Base-by-base conservation (phyloP, 1,284 basidiomycete species). In the Irpex lacteus region DNA sequence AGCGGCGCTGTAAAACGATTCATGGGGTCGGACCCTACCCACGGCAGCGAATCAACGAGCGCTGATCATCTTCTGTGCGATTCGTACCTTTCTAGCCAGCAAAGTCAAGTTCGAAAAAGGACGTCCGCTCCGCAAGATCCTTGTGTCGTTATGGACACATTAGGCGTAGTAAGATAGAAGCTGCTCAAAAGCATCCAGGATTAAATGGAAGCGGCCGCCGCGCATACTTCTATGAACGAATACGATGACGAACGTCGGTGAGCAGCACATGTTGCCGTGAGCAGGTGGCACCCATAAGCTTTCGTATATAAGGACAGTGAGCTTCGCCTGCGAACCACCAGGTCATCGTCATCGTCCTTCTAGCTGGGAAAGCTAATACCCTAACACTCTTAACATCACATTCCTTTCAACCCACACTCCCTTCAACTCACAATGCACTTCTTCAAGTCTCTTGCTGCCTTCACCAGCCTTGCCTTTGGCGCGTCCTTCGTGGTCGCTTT, bases 401-500 rank as follows among this genome's bases (percentile, higher is more conserved):
- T 50, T 59, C 40, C 49, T 52, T 61, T n/a, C 36, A 67, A 72
- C 71, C 71, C 71, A 78, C 80, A 72, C 21, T 56, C 53, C 49
- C 70, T 80, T 78, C 63, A 78, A 81, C 72, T 52, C 64, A 71
- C 73, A 73, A 84, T 84, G 83, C 78, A 72, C 74, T 81, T 80
- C 67, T 81, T 83, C 75, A 72, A 69, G 70, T 69, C 73, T 70
- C 61, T 79, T 67, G 71, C 76, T 67, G 60, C 75, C 72, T 58
- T 78, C 69, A 73, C 80, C 62, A 68, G 76, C 63, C 69, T 78
- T 60, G 75, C 78, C 56, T 73, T 82, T 66, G 66, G 70, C 64
- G 67, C 75, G 47, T 32, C 66, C 21, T 58, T 59, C 18, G 68
- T 70, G 26, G 67, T 73, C 63, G 60, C 71, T 60, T 67, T 69